These are phyloP conservation scores for Paracoccidioides brasiliensis DNA, from an alignment of 2,329 filamentous ascomycete genomes.

Conservation along the genomic window DNA sequence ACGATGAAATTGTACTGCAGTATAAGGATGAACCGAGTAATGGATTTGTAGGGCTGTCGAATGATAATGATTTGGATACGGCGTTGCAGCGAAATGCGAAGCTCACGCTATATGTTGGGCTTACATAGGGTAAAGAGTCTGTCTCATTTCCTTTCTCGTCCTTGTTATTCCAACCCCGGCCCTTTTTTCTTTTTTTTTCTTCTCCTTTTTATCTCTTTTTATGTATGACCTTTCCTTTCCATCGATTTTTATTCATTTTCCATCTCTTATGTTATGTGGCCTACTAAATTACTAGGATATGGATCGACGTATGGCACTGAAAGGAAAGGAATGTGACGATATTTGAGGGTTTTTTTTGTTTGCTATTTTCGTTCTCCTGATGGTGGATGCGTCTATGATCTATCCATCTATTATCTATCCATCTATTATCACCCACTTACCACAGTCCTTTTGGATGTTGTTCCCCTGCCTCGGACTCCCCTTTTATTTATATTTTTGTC, in stretches of 20 bases:
- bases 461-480: not conserved
- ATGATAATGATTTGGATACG: conserved; percentile 65
- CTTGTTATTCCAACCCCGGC: not conserved
- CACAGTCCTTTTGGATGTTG: too few relatives aligned
- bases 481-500: not conserved
- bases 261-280: not conserved
- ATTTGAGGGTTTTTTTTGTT: not conserved
- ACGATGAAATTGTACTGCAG: conserved; percentile 62
- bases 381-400: not conserved
- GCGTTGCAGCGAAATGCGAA: conserved; percentile 79
- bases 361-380: not conserved
- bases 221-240: not conserved
- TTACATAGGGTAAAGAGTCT: conserved; percentile 15
- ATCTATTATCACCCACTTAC: too few relatives aligned
- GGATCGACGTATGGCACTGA: not conserved
- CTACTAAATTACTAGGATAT: not conserved
- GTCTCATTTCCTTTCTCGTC: not conserved
- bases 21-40: conserved; percentile 77
- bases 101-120: conserved; percentile 57
- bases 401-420: too few relatives aligned
- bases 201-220: not conserved
- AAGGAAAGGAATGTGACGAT: not conserved
- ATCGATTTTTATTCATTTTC: not conserved
- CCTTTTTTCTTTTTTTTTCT: not conserved
- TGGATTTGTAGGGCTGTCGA: conserved; percentile 60